A percentile compares a stretch with the other conserved stretches of the same genome.
Conservation (phyloP, 805 yeast species). For the Wickerhamiella vanderwaltii region DNA sequence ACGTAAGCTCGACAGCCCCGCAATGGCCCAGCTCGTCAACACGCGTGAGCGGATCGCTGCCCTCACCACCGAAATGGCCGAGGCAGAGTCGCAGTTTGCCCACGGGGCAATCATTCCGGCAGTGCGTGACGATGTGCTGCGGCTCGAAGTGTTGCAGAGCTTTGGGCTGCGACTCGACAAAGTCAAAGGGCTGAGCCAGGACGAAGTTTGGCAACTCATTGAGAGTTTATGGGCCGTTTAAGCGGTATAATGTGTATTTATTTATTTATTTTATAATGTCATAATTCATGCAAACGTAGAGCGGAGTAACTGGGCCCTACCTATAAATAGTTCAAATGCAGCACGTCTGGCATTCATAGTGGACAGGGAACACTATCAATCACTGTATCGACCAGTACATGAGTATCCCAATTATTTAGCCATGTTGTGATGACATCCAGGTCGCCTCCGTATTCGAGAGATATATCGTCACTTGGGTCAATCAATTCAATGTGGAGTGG, state of each 20-base stretch:
- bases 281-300: too few species aligned
- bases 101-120: too few species aligned
- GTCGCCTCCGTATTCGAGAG: conserved; percentile 47
- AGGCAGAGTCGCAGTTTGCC: too few species aligned
- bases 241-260: too few species aligned
- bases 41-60: not conserved
- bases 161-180: conserved; percentile 6
- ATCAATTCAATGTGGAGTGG: conserved; percentile 37
- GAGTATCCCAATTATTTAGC: conserved; percentile 35
- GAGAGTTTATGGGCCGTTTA: not conserved
- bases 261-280: too few species aligned
- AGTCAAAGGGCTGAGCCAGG: not conserved
- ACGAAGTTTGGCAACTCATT: conserved; percentile 4
- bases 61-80: not conserved
- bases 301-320: too few species aligned
- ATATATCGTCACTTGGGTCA: conserved; percentile 37
- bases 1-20: not conserved
- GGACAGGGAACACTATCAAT: conserved; percentile 43
- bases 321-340: too few species aligned
- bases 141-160: not conserved
- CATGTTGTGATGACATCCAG: conserved; percentile 31
- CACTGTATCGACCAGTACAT: conserved; percentile 41
- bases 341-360: conserved; percentile 21
- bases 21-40: not conserved
- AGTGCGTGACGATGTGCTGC: too few species aligned